Percentiles rank a stretch among this genome's conserved stretches.
phyloP scores from a whole-genome alignment of 345 rosid genomes.

The Corchorus olitorius region DNA sequence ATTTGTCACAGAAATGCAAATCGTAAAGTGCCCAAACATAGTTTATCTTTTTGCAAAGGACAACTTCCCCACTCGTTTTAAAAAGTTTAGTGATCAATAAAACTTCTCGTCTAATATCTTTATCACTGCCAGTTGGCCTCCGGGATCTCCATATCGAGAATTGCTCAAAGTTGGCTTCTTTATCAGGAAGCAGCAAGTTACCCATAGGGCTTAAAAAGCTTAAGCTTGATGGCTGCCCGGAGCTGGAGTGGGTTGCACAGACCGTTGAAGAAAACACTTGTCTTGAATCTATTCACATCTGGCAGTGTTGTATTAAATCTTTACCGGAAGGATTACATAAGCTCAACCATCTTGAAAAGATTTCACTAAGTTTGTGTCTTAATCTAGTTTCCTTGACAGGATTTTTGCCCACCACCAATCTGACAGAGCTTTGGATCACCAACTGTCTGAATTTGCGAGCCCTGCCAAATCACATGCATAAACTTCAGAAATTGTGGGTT shows the following conservation, averaged over 20 bases:
- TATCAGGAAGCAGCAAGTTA: background rate
- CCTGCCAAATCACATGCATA: background rate
- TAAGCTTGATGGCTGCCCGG: background rate
- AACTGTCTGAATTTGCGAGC: background rate
- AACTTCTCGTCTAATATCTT: too few relatives aligned
- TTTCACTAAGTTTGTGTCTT: background rate
- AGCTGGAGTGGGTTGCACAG: background rate
- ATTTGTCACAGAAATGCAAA: background rate
- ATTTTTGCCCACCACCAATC: background rate
- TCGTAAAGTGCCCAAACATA: background rate
- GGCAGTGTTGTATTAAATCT: background rate
- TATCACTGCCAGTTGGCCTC: background rate
- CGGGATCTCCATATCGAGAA: background rate
- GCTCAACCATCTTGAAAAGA: background rate
- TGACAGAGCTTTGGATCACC: background rate
- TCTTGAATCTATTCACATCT: background rate
- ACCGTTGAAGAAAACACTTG: background rate
- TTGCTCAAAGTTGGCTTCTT: background rate
- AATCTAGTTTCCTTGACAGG: background rate
- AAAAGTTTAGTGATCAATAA: background rate
- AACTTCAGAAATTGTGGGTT: background rate
- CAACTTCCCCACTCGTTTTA: background rate
- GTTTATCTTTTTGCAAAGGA: background rate
- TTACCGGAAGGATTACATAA: background rate
- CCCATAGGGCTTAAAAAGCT: background rate